Percentiles rank a stretch among this genome's conserved stretches.
Evolutionary conservation across 352 stramenopile genomes (phyloP).

Genomic region (Globisporangium paroecandrum): DNA sequence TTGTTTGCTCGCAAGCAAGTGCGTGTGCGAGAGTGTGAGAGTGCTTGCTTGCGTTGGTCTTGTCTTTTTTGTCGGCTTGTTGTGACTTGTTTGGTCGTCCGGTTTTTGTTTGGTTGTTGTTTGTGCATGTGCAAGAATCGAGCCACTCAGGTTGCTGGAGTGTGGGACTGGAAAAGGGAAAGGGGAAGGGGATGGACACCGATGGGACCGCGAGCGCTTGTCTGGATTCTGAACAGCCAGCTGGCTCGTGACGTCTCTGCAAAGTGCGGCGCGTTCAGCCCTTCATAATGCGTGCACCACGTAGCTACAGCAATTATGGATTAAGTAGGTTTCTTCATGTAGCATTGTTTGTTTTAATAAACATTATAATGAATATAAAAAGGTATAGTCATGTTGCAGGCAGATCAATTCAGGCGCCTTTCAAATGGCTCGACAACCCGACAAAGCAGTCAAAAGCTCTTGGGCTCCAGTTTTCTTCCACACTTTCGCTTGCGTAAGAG

Average conservation of each 20-base stretch:
- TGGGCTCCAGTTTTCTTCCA: not conserved
- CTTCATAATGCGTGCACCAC: not conserved
- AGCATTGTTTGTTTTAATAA: not conserved
- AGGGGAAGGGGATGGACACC: not conserved
- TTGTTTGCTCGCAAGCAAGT: not conserved
- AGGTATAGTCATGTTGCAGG: not conserved
- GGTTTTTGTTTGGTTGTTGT: not conserved
- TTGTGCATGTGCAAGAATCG: not conserved
- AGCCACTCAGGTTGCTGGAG: not conserved
- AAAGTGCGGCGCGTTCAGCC: not conserved
- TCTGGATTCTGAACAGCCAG: not conserved
- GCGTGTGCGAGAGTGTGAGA: not conserved
- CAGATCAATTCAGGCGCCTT: no score
- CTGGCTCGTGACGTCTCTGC: not conserved
- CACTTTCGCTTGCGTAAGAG: not conserved
- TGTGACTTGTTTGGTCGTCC: not conserved
- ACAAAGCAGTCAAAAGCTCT: no score
- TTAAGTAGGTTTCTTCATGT: not conserved
- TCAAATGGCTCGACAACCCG: not conserved
- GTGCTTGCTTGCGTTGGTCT: conserved; percentile 6
- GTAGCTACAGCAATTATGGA: not conserved
- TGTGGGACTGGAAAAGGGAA: not conserved
- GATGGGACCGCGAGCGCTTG: not conserved
- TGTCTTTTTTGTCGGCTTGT: no score
- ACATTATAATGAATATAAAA: not conserved